These are phyloP conservation scores for Ceratocystiopsis sp. DNA, from an alignment of 2,329 filamentous ascomycete genomes.

Conservation along the genomic window DNA sequence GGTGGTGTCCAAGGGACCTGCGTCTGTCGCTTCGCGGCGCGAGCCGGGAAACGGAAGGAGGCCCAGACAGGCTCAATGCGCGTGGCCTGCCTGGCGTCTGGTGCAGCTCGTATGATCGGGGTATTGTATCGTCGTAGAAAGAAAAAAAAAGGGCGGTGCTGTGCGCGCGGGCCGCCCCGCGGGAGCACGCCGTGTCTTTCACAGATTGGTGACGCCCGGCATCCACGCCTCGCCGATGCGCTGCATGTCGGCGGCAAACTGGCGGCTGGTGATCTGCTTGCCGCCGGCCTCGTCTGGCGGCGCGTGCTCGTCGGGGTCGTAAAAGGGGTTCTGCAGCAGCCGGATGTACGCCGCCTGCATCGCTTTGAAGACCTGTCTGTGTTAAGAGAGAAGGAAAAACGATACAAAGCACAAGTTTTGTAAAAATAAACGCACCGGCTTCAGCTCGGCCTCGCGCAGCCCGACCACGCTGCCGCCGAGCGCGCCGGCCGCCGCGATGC, in stretches of 20 bases:
- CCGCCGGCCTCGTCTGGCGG: conserved; percentile 37
- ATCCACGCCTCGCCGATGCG: conserved; percentile 74
- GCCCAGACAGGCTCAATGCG: too few species aligned
- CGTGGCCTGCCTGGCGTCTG: too few species aligned
- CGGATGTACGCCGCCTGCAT: conserved; percentile 85
- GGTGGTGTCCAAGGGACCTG: too few species aligned
- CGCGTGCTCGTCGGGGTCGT: conserved; percentile 69
- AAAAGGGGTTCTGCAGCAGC: conserved; percentile 87
- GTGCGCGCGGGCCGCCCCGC: too few species aligned
- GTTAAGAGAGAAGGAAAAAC: too few species aligned
- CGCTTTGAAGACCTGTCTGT: conserved; percentile 50
- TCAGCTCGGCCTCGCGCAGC: conserved; percentile 71
- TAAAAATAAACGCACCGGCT: conserved; percentile 40
- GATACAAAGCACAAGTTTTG: too few species aligned
- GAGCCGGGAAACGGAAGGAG: too few species aligned
- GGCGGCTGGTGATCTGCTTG: conserved; percentile 62
- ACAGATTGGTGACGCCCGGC: conserved; percentile 50
- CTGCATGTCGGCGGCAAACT: conserved; percentile 68
- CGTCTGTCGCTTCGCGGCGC: too few species aligned
- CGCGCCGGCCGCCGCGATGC: conserved; percentile 1
- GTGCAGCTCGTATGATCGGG: too few species aligned
- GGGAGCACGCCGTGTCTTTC: conserved; percentile 15
- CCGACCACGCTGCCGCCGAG: conserved; percentile 30
- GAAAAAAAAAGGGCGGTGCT: too few species aligned
- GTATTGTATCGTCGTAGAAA: too few species aligned